Base-by-base conservation (phyloP, 1,139 yeast genomes). In the Casaregolazyma lundiana region DNA sequence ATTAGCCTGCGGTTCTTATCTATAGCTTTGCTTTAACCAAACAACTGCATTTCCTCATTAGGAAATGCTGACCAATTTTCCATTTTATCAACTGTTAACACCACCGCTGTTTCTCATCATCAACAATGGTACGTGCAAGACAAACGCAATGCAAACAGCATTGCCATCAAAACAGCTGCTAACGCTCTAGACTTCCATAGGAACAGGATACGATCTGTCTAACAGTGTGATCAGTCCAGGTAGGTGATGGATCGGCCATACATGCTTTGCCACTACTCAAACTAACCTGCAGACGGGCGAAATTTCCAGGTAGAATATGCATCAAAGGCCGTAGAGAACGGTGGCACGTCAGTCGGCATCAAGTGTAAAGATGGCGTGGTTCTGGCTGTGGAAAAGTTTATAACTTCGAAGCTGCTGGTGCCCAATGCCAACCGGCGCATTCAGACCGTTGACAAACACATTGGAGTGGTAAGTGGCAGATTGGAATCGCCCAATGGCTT, bases 271-370 rank as follows among this genome's bases (percentile, higher is more conserved):
- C 17, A 20, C 19, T 32, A 30, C 22, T 36, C 48, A 42, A 34
- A 45, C 46, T 38, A 8, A 18, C 35, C 19, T 6, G 6, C 64
- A 65, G 98, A 94, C 67, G 99, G 99, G 45, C 80, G 98, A 70
- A 92, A 90, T 69, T 94, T 94, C 71, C 99, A 94, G 69, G 98
- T 92, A 19, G 98, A 94, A 69, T 94, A 94, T 61, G 99, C 99
- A 38, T 77, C 85, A 64, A 94, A 94, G 67, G 98, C 98, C 1
- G 97, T 92, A 6, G 98, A 94, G 67, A 90, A 89, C 63, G 97
- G 96, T 38, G 94, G 97, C 11, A 92, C 98, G 0, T 83, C 97
- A 22, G 76, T 94, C 56, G 99, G 97, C 35, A 83, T 94, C 64
- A 85, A 86, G 65, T 88, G 87, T 68, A 78, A 80, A 59, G 97